These are phyloP conservation scores for Darksidea phi DNA, from an alignment of 495 filamentous ascomycete species.

Conservation along the genomic window DNA sequence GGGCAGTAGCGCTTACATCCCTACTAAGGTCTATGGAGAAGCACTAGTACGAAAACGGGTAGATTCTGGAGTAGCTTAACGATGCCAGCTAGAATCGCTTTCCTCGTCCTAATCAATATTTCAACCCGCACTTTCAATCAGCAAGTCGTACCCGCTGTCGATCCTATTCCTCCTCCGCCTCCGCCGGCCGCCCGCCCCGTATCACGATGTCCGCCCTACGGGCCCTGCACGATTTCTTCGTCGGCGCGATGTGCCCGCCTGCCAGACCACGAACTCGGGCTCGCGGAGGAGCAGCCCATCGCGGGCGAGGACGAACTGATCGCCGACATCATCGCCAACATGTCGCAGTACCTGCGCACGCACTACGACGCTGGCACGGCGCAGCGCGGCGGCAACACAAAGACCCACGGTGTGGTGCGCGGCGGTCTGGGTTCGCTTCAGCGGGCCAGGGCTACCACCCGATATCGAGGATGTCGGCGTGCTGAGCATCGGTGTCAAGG, in stretches of 20 bases:
- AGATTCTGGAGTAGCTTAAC: background rate
- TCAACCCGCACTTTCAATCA: constrained; percentile 8
- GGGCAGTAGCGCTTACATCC: background rate
- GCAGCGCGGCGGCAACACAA: constrained; percentile 22
- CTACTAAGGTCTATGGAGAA: background rate
- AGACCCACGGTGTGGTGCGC: constrained; percentile 21
- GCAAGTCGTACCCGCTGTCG: constrained; percentile 8
- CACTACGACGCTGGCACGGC: constrained; percentile 18
- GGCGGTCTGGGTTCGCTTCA: constrained; percentile 20
- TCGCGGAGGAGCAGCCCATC: constrained; percentile 20
- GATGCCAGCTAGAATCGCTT: background rate
- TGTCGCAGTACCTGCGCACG: constrained; percentile 22
- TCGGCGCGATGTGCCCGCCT: constrained; percentile 12
- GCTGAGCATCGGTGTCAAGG: constrained; percentile 23
- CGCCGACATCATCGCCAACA: constrained; percentile 21
- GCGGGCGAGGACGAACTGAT: constrained; percentile 16
- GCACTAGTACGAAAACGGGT: background rate
- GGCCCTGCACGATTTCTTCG: constrained; percentile 16
- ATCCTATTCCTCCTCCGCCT: background rate
- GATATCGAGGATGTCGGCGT: constrained; percentile 21
- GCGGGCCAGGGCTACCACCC: constrained; percentile 12
- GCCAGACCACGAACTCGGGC: constrained; percentile 13
- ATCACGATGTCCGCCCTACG: constrained; percentile 14
- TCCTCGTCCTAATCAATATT: background rate
- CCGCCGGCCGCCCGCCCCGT: constrained; percentile 3